Evolutionary conservation across 1,284 basidiomycete species (phyloP).

Genomic region (Trichosporon faecale): DNA sequence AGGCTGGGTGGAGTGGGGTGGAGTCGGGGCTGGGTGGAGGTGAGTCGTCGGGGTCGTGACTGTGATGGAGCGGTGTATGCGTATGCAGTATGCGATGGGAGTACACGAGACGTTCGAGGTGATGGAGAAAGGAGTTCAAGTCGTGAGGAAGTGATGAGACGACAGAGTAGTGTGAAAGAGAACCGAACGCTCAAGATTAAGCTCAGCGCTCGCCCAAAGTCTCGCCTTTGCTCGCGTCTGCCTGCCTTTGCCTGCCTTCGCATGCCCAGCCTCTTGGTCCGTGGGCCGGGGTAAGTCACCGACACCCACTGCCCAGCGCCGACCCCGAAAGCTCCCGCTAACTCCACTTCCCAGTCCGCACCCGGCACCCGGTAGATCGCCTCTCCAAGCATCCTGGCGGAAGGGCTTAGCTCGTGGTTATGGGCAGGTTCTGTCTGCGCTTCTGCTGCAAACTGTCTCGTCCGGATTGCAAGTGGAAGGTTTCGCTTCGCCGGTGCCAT

Average conservation of each 20-base stretch:
- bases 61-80: too few relatives aligned
- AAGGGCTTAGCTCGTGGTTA: too few relatives aligned
- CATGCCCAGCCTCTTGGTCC: not conserved
- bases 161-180: not conserved
- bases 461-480: too few relatives aligned
- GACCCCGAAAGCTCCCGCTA: not conserved
- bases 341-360: not conserved
- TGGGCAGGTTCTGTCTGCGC: too few relatives aligned
- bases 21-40: not conserved
- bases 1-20: not conserved
- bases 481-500: too few relatives aligned
- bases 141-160: not conserved
- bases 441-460: too few relatives aligned
- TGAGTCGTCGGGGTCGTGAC: not conserved
- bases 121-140: not conserved
- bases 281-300: not conserved
- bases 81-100: too few relatives aligned
- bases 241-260: too few relatives aligned
- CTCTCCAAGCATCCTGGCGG: too few relatives aligned
- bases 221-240: too few relatives aligned
- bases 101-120: not conserved
- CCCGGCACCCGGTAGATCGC: too few relatives aligned
- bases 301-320: not conserved
- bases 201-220: not conserved
- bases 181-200: not conserved